These are phyloP conservation scores for Clohesyomyces aquaticus DNA, from an alignment of 495 filamentous ascomycete species.

Conservation along the genomic window DNA sequence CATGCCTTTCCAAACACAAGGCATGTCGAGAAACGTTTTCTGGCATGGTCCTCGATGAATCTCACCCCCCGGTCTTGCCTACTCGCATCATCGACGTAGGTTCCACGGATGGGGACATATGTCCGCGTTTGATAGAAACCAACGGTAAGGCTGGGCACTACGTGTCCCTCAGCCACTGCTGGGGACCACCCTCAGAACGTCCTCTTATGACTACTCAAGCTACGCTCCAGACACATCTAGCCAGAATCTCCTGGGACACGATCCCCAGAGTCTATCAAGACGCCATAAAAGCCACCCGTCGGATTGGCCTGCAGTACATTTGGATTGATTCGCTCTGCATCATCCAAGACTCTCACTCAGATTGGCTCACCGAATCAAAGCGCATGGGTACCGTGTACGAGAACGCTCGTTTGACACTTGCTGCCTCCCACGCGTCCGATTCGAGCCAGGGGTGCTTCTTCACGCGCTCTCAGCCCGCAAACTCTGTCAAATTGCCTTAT, in stretches of 20 bases:
- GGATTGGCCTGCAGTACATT: conserved; percentile 24
- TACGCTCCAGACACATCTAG: conserved; percentile 3
- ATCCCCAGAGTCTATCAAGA: conserved; percentile 22
- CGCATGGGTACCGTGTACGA: conserved; percentile 27
- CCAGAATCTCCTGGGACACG: conserved; percentile 9
- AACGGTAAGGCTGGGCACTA: conserved; percentile 18
- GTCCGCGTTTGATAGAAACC: conserved; percentile 25
- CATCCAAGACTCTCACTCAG: conserved; percentile 25
- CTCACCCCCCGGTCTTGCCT: conserved; percentile 19
- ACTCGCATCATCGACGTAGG: conserved; percentile 22
- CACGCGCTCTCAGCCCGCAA: conserved; percentile 6
- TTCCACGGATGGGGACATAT: conserved; percentile 4
- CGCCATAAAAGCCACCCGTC: conserved; percentile 24
- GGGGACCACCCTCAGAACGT: conserved; percentile 11
- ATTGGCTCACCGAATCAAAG: conserved; percentile 26
- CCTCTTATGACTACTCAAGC: conserved; percentile 24
- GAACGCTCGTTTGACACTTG: conserved; percentile 28
- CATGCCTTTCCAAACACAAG: conserved; percentile 16
- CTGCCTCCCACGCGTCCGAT: conserved; percentile 31
- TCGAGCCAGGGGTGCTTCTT: conserved; percentile 31
- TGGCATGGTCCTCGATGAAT: conserved; percentile 18
- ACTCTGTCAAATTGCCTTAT: conserved; percentile 17
- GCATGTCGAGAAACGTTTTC: conserved; percentile 21
- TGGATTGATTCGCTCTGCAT: conserved; percentile 33
- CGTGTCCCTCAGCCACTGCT: conserved; percentile 22